A percentile compares a stretch with the other conserved stretches of the same genome.
Evolutionary conservation across 352 stramenopile genomes (phyloP).

Genomic region (Pythium diclinum): DNA sequence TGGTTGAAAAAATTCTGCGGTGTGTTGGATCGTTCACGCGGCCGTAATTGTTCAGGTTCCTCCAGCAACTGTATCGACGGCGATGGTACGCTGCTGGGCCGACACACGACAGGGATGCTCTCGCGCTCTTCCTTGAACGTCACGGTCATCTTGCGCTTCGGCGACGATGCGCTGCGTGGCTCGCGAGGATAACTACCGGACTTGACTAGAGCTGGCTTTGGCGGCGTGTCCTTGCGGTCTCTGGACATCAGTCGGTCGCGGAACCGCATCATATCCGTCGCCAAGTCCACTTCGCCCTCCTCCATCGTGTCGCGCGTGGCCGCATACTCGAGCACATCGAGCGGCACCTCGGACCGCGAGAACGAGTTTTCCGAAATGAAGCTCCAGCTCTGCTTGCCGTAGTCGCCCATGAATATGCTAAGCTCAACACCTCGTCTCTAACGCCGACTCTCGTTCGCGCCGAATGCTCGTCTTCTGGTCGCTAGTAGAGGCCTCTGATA

Average conservation of each 20-base stretch:
- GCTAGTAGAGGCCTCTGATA: not conserved
- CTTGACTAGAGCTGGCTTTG: constrained; percentile 14
- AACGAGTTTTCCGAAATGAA: constrained; percentile 85
- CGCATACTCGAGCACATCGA: constrained; percentile 48
- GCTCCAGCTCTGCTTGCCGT: constrained; percentile 68
- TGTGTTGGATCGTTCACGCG: constrained; percentile 46
- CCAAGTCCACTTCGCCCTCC: constrained; percentile 23
- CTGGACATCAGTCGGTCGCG: constrained; percentile 19
- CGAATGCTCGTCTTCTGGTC: not conserved
- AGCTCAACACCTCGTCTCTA: not conserved
- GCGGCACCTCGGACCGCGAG: constrained; percentile 33
- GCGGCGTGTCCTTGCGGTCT: constrained; percentile 8
- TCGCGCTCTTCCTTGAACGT: constrained; percentile 52
- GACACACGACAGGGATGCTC: constrained; percentile 50
- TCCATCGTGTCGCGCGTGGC: constrained; percentile 30
- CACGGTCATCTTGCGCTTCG: constrained; percentile 53
- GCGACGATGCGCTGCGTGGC: constrained; percentile 26
- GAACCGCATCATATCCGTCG: constrained; percentile 24
- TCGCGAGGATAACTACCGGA: constrained; percentile 12
- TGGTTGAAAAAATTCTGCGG: constrained; percentile 69
- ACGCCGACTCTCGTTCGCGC: not conserved
- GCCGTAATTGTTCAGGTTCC: constrained; percentile 34
- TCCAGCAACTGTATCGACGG: constrained; percentile 66
- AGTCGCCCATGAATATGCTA: constrained; percentile 22
- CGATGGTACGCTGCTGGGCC: constrained; percentile 54